A percentile compares a stretch with the other conserved stretches of the same genome.
phyloP scores from a whole-genome alignment of 345 rosid species.

The Microcos paniculata region DNA sequence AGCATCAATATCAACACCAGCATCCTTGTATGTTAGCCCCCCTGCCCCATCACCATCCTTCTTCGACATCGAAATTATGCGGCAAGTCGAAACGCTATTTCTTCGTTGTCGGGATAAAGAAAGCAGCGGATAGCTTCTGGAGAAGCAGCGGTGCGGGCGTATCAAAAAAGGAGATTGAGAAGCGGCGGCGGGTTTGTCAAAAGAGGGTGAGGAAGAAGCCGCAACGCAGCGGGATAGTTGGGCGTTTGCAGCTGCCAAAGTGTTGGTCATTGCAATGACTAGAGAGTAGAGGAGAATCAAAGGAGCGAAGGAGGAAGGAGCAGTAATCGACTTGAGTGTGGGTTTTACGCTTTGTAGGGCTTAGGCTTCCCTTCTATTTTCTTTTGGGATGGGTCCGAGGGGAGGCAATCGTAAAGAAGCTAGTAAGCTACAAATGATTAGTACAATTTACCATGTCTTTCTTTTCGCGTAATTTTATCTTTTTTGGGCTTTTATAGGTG shows the following conservation, averaged over 20 bases:
- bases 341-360: neutral
- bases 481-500: too few species aligned
- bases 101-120: neutral
- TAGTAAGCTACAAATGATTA: too few species aligned
- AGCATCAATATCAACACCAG: slow-evolving; percentile 96
- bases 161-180: neutral
- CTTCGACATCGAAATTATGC: slow-evolving; percentile 28
- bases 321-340: neutral
- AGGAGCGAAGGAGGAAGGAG: neutral
- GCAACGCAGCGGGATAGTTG: slow-evolving; percentile 16
- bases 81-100: neutral
- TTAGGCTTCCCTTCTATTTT: neutral
- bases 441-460: too few species aligned
- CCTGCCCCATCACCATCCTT: slow-evolving; percentile 19
- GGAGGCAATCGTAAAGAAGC: too few species aligned
- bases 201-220: neutral
- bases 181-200: neutral
- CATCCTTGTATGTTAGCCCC: slow-evolving; percentile 72
- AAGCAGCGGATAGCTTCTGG: neutral
- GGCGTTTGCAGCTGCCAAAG: slow-evolving; percentile 18
- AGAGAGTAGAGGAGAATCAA: neutral
- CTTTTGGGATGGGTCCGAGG: too few species aligned
- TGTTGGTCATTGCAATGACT: slow-evolving; percentile 10
- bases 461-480: too few species aligned
- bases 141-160: neutral